These are phyloP conservation scores for Pleurozium schreberi DNA, from an alignment of 225 moss, liverwort and hornwort species.

Conservation along the genomic window DNA sequence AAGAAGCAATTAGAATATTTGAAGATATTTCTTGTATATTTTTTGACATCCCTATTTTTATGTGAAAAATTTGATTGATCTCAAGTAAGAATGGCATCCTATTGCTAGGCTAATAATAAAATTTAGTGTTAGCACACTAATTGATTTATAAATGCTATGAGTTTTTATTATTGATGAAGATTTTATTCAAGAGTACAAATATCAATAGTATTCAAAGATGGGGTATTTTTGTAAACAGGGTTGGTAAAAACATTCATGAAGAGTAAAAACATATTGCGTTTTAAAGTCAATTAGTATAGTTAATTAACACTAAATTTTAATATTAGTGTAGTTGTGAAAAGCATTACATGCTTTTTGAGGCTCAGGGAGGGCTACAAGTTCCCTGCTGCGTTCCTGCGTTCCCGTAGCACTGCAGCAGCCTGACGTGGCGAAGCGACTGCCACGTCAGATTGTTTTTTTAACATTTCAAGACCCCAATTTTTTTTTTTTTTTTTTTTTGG, in stretches of 20 bases:
- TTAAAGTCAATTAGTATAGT: not conserved
- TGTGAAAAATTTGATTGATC: not conserved
- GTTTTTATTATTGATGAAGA: rapidly evolving
- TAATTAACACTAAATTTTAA: not conserved
- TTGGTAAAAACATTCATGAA: no score
- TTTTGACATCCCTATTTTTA: not conserved
- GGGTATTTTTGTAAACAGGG: no score
- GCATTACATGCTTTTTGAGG: no score
- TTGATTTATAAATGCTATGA: not conserved
- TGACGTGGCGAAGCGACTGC: no score
- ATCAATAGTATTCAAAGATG: not conserved
- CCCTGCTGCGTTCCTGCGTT: no score
- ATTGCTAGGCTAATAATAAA: not conserved
- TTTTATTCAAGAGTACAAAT: not conserved
- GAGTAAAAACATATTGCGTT: not conserved
- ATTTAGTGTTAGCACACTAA: no score
- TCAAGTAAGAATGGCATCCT: not conserved
- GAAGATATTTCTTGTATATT: no score
- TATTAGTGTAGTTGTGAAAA: not conserved
- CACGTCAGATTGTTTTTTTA: no score
- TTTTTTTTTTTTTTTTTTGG: no score
- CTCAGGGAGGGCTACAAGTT: no score
- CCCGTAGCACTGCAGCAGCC: no score
- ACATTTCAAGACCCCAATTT: no score
- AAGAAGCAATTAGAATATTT: not conserved